Evolutionary conservation across 768 basidiomycete genomes (phyloP).

Genomic region (Multifurca ochricompacta): DNA sequence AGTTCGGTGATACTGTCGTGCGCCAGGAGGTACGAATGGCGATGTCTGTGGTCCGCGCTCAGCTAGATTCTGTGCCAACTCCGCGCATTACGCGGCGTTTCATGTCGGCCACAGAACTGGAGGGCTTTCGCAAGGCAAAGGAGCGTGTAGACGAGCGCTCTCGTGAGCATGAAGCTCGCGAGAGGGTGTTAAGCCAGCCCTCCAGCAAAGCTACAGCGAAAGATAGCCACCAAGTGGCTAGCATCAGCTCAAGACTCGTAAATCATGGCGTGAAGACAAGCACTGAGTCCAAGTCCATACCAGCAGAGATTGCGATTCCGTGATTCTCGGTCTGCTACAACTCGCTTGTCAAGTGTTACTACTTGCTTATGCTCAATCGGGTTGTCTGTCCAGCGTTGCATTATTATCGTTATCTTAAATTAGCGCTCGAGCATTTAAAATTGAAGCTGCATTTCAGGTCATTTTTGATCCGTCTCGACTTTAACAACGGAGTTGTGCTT

Average conservation of each 20-base stretch:
- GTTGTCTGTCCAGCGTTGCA: background rate
- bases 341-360: background rate
- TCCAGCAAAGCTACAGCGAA: background rate
- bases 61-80: background rate
- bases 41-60: background rate
- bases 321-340: background rate
- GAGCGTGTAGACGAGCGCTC: background rate
- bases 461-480: background rate
- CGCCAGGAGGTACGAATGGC: constrained; percentile 6
- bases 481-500: background rate
- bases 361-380: background rate
- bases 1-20: constrained; percentile 7
- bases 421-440: background rate
- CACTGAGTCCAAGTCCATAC: background rate
- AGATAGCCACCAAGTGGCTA: background rate
- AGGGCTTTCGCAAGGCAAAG: background rate
- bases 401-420: constrained; percentile 9
- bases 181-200: background rate
- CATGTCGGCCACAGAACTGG: constrained; percentile 1
- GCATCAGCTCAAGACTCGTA: background rate
- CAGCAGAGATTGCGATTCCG: background rate
- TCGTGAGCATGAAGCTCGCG: background rate
- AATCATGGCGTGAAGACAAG: background rate
- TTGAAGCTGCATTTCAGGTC: background rate
- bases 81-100: constrained; percentile 1